phyloP scores from a whole-genome alignment of 495 filamentous ascomycete species.

The Immersiella caudata region DNA sequence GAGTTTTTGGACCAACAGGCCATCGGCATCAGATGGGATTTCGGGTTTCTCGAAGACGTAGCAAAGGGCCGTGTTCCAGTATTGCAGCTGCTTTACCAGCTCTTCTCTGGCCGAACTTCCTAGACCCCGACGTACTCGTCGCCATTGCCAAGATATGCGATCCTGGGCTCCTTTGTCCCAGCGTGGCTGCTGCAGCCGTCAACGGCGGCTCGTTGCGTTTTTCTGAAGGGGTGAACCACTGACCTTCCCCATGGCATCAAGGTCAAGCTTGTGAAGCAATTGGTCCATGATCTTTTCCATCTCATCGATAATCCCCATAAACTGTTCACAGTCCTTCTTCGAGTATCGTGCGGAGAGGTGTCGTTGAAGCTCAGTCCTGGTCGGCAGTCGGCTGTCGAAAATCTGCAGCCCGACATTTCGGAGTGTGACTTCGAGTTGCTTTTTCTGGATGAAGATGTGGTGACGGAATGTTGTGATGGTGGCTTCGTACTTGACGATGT shows the following conservation, averaged over 20 bases:
- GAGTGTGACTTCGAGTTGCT: constrained; percentile 15
- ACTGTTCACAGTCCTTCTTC: background rate
- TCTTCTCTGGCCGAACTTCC: constrained; percentile 1
- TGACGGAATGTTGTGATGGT: constrained; percentile 5
- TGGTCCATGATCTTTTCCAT: background rate
- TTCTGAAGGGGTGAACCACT: too few species aligned
- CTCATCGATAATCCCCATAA: constrained; percentile 1
- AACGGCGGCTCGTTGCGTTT: too few species aligned
- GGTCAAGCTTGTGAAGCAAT: constrained; percentile 8
- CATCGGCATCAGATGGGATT: constrained; percentile 12
- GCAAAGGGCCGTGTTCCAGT: constrained; percentile 18
- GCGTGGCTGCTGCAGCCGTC: background rate
- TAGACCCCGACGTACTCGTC: constrained; percentile 2
- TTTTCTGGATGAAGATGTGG: constrained; percentile 17
- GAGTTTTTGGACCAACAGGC: constrained; percentile 8
- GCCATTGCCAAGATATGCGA: constrained; percentile 9
- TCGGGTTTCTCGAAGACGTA: constrained; percentile 17
- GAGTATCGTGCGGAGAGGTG: background rate
- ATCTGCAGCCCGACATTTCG: constrained; percentile 3
- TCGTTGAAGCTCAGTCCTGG: background rate
- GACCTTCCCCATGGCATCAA: constrained; percentile 10
- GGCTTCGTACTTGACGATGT: constrained; percentile 12
- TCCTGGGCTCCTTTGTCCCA: background rate
- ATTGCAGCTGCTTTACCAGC: constrained; percentile 10
- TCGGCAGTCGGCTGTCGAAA: constrained; percentile 5